A percentile compares a stretch with the other conserved stretches of the same genome.
Evolutionary conservation across 768 basidiomycete species (phyloP).

Genomic region (Chalciporus sphaerocephalus): DNA sequence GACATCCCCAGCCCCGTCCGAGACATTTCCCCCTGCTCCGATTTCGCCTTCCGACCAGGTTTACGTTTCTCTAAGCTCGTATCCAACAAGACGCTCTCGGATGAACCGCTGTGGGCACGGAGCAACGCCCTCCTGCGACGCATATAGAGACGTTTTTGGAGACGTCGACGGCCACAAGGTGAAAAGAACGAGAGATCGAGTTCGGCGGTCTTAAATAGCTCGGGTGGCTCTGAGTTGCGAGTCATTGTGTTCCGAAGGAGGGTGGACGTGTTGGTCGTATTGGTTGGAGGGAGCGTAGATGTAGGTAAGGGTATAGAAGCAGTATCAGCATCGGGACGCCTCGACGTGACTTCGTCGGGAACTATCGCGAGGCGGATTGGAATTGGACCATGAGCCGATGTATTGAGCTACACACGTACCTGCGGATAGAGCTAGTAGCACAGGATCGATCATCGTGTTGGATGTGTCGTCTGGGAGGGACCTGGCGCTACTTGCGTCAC

Average conservation of each 20-base stretch:
- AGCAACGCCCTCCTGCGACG: conserved; percentile 59
- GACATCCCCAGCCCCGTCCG: no score
- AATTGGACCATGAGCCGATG: background rate
- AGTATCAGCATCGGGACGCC: background rate
- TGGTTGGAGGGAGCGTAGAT: conserved; percentile 1
- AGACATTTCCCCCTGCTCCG: conserved; percentile 1
- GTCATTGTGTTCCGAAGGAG: background rate
- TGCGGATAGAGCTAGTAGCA: conserved; percentile 25
- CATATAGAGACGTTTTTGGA: conserved; percentile 67
- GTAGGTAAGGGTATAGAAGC: background rate
- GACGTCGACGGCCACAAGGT: conserved; percentile 49
- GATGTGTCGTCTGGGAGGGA: conserved; percentile 12
- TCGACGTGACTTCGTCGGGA: background rate
- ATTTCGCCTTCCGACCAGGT: conserved; percentile 32
- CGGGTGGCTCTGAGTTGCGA: background rate
- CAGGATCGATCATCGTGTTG: conserved; percentile 30
- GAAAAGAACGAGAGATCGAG: conserved; percentile 33
- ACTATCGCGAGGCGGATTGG: background rate
- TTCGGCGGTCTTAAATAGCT: conserved; percentile 1
- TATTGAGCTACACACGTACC: background rate
- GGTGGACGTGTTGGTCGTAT: background rate
- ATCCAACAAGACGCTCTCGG: background rate
- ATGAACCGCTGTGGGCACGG: conserved; percentile 29
- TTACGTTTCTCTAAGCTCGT: conserved; percentile 30
- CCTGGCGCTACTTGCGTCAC: background rate